phyloP scores from a whole-genome alignment of 176 grass and related monocot species.

The Avena insularis region DNA sequence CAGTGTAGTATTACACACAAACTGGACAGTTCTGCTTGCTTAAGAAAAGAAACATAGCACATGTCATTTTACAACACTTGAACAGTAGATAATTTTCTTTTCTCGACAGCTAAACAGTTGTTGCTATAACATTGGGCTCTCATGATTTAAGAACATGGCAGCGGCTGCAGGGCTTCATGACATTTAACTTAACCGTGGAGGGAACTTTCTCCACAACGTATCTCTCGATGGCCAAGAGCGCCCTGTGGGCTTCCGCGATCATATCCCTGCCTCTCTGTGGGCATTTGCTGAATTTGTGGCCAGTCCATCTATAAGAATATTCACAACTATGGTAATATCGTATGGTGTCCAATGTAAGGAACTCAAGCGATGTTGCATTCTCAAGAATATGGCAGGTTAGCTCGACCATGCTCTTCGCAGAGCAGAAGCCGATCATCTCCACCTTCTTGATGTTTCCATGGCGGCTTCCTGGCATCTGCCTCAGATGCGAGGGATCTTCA shows the following conservation, averaged over 20 bases:
- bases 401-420: neutral
- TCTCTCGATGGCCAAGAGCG: constrained; percentile 4
- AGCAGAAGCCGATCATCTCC: neutral
- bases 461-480: neutral
- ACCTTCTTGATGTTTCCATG: neutral
- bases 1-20: neutral
- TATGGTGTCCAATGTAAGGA: constrained; percentile 3
- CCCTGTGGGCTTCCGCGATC: neutral
- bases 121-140: neutral
- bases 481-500: neutral
- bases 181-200: neutral
- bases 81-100: neutral
- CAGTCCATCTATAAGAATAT: neutral
- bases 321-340: neutral
- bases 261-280: neutral
- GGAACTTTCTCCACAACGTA: neutral
- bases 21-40: neutral
- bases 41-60: neutral
- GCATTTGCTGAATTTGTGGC: neutral
- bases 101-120: neutral
- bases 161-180: neutral
- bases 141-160: neutral
- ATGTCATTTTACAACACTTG: neutral
- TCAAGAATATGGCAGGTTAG: constrained; percentile 16
- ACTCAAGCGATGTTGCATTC: neutral